Conservation (phyloP, 2,329 filamentous ascomycete species). For the Cladosporium sp. region DNA sequence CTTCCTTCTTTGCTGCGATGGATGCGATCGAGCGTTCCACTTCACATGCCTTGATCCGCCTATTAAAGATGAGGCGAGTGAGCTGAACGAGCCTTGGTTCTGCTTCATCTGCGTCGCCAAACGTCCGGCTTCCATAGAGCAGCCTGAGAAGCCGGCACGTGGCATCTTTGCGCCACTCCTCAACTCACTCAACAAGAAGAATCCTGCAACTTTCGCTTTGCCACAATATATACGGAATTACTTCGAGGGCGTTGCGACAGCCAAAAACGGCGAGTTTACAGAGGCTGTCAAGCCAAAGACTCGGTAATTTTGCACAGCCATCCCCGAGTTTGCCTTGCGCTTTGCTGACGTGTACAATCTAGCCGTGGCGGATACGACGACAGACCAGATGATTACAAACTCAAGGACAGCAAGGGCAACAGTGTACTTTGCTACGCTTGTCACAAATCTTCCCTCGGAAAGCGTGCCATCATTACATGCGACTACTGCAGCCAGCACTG, state of each 20-base stretch:
- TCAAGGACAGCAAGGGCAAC: slow-evolving; percentile 69
- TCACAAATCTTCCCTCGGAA: slow-evolving; percentile 59
- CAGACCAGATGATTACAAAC: slow-evolving; percentile 34
- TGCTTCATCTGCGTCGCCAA: slow-evolving; percentile 69
- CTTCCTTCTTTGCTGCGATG: slow-evolving; percentile 89
- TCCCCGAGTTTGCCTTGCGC: slow-evolving; percentile 2
- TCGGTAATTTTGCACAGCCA: slow-evolving; percentile 51
- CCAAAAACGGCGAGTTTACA: slow-evolving; percentile 76
- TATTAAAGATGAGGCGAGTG: slow-evolving; percentile 51
- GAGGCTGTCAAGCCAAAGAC: slow-evolving; percentile 55
- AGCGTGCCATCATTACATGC: slow-evolving; percentile 79
- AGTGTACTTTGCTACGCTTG: slow-evolving; percentile 77
- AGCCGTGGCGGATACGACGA: slow-evolving; percentile 48
- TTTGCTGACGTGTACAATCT: slow-evolving; percentile 17
- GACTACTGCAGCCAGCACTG: slow-evolving; percentile 79
- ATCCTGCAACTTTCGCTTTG: slow-evolving; percentile 51
- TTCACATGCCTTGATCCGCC: slow-evolving; percentile 85
- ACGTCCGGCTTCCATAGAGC: slow-evolving; percentile 30
- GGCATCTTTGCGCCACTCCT: slow-evolving; percentile 66
- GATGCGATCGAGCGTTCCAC: slow-evolving; percentile 86
- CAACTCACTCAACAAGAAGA: slow-evolving; percentile 43
- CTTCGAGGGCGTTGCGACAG: slow-evolving; percentile 78
- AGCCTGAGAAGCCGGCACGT: slow-evolving; percentile 38
- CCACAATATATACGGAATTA: slow-evolving; percentile 69
- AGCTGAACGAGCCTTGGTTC: slow-evolving; percentile 70